phyloP scores from a whole-genome alignment of 2,329 filamentous ascomycete species.

The Ophiostoma sp. region DNA sequence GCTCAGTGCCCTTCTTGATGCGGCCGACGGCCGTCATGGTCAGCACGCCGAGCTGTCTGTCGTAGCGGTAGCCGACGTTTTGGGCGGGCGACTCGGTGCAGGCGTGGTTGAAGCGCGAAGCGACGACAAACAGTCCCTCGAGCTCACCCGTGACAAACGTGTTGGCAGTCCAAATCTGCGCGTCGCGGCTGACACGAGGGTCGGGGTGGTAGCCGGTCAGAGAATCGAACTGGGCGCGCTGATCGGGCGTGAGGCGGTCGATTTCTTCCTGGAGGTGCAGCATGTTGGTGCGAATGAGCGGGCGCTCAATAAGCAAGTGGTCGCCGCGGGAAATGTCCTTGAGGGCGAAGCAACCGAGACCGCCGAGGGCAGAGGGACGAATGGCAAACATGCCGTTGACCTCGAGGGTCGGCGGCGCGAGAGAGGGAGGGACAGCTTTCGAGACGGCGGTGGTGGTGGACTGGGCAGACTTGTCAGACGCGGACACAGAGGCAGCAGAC shows the following conservation, averaged over 20 bases:
- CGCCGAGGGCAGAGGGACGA: conserved; percentile 43
- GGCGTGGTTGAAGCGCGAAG: conserved; percentile 60
- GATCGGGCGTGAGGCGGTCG: conserved; percentile 36
- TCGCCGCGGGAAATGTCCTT: conserved; percentile 42
- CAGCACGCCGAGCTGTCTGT: conserved; percentile 40
- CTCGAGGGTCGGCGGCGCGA: neutral
- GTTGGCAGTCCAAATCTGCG: conserved; percentile 37
- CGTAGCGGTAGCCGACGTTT: conserved; percentile 49
- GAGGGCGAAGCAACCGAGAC: conserved; percentile 50
- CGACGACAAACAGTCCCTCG: conserved; percentile 38
- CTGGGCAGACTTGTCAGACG: neutral
- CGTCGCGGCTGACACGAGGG: conserved; percentile 18
- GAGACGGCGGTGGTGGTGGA: no score
- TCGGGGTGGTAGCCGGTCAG: conserved; percentile 39
- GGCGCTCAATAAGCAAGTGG: conserved; percentile 47
- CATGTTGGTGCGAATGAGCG: conserved; percentile 42
- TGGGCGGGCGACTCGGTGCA: conserved; percentile 42
- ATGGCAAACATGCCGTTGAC: conserved; percentile 46
- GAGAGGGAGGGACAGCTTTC: neutral
- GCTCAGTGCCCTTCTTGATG: conserved; percentile 29
- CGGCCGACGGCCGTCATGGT: conserved; percentile 40
- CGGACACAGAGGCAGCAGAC: neutral
- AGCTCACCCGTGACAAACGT: conserved; percentile 28
- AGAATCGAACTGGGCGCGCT: conserved; percentile 39
- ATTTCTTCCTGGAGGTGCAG: conserved; percentile 40